Conservation (phyloP, 805 yeast species). For the Candida railenensis region DNA sequence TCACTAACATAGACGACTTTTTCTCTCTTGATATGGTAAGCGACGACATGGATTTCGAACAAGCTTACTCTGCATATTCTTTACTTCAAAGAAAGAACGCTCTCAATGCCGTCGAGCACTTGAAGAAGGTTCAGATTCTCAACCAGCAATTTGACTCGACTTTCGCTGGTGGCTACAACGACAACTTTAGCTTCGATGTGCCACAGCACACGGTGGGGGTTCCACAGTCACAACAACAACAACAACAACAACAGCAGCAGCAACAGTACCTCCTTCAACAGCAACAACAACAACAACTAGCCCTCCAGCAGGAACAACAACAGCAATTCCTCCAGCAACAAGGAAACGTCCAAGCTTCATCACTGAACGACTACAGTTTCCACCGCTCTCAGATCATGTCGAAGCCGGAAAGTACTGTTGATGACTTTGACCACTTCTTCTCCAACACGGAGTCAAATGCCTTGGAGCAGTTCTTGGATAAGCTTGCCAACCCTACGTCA, state of each 20-base stretch:
- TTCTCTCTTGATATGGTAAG: slow-evolving; percentile 29
- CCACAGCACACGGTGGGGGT: neutral
- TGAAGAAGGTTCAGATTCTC: slow-evolving; percentile 36
- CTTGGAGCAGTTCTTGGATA: slow-evolving; percentile 41
- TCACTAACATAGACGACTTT: neutral
- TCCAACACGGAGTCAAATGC: slow-evolving; percentile 37
- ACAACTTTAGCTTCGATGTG: neutral
- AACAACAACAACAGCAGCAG: slow-evolving; percentile 2
- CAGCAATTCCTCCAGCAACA: neutral
- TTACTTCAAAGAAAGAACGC: slow-evolving; percentile 39
- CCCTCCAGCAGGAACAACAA: neutral
- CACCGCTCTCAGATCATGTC: neutral
- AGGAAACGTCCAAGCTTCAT: neutral
- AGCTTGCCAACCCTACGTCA: slow-evolving; percentile 26
- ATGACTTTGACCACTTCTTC: slow-evolving; percentile 36
- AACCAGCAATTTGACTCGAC: slow-evolving; percentile 18
- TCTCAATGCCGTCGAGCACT: slow-evolving; percentile 31
- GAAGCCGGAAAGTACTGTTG: slow-evolving; percentile 9
- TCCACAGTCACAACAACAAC: neutral
- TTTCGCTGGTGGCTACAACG: neutral
- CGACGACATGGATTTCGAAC: slow-evolving; percentile 45
- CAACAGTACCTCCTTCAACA: neutral
- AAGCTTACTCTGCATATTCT: slow-evolving; percentile 41
- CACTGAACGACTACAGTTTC: neutral
- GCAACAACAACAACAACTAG: neutral